Percentiles rank a stretch among this genome's conserved stretches.
Evolutionary conservation across 176 grass and related monocot species (phyloP).

Genomic region (Thalia dealbata): DNA sequence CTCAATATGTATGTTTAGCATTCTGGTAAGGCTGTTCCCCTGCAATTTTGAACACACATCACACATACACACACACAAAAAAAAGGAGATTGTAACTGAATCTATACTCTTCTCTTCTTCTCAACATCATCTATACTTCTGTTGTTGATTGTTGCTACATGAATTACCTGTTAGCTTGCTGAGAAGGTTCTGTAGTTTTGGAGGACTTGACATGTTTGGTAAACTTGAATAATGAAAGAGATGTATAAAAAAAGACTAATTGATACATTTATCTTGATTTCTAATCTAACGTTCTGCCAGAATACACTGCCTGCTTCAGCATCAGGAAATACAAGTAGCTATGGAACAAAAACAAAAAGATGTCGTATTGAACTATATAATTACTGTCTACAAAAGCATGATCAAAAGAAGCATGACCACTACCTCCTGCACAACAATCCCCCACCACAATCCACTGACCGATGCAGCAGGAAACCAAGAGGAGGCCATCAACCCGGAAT

Average conservation of each 20-base stretch:
- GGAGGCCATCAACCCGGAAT: conserved; percentile 35
- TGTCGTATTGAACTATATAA: background rate
- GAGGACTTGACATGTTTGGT: no score
- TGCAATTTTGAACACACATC: no score
- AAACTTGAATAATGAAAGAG: no score
- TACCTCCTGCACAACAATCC: conserved; percentile 26
- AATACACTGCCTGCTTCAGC: background rate
- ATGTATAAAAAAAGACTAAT: background rate
- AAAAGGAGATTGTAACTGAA: no score
- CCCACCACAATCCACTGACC: conserved; percentile 20
- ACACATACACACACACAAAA: no score
- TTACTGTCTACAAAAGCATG: conserved; percentile 25
- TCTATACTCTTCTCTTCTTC: no score
- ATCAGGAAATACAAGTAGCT: background rate
- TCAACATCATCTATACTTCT: no score
- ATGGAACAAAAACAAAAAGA: background rate
- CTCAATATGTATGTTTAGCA: no score
- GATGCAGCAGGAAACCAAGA: conserved; percentile 3
- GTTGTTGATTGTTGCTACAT: no score
- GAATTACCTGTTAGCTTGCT: no score
- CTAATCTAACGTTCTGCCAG: background rate
- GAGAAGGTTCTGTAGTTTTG: no score
- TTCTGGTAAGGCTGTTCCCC: no score
- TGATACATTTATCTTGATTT: background rate
- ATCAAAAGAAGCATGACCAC: conserved; percentile 13